Base-by-base conservation (phyloP, 1,139 yeast genomes). In the Candida sp. region DNA sequence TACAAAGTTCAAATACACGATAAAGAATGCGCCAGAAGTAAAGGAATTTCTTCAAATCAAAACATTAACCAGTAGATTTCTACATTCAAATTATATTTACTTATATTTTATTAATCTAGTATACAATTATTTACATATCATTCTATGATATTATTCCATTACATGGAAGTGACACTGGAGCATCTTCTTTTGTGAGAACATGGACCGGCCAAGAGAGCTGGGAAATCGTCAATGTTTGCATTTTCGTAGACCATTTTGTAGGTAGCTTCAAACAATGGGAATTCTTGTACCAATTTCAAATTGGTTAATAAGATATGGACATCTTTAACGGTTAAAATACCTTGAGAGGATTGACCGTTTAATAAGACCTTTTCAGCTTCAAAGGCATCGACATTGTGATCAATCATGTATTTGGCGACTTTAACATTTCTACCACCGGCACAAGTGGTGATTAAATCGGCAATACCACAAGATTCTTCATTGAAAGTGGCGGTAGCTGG, bases 281-380 rank as follows among this genome's bases (percentile, higher is more conserved):
- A 91, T 55, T 89, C 93, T 21, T 77, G 76, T 49, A 74, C 63
- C 66, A 79, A 75, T 44, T 79, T 73, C 67, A 75, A 77, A 60
- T 77, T 75, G 45, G 70, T 75, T 60, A 91, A 76, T 64, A 91
- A 81, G 60, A 86, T 95, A 67, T 87, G 87, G 43, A 91, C 97
- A 73, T 91, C 98, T 66, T 80, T 80, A 50, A 93, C 79, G 37
- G 98, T 91, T 57, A 85, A 79, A 49, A 90, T 79, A 63, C 98
- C 98, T 71, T 91, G 98, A 44, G 97, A 93, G 46, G 91, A 83
- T 73, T 90, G 97, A 43, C 98, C 98, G 61, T 90, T 88, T 57
- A 91, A 75, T 55, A 90, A 73, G 53, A 75, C 86, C 68, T 78
- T 80, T 71, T 91, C 98, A 48, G 95, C 87, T 56, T 82, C 89